Conservation (phyloP, 192 early-diverging fungal species). For the Lunasporangiospora selenospora region DNA sequence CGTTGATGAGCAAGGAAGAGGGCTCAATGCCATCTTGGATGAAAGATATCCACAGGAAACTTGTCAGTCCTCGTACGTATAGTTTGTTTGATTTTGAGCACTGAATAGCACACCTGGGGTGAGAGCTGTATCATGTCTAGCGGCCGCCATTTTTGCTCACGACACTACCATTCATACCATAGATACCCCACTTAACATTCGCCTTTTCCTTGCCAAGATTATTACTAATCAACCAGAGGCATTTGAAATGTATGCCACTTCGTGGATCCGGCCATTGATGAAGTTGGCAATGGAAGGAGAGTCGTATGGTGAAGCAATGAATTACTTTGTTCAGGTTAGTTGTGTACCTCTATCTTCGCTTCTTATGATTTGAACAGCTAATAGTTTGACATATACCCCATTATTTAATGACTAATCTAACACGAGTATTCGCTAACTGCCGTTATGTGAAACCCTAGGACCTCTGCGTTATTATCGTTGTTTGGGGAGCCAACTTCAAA, state of each 20-base stretch:
- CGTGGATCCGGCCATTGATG: conserved; percentile 69
- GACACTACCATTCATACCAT: neutral
- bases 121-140: no score
- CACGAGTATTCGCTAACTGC: no score
- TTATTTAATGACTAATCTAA: no score
- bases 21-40: conserved; percentile 69
- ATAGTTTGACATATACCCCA: neutral
- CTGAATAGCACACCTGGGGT: no score
- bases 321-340: conserved; percentile 73
- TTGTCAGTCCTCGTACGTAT: conserved; percentile 48
- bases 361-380: neutral
- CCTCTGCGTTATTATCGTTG: conserved; percentile 65
- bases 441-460: conserved; percentile 54
- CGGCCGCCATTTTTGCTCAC: no score
- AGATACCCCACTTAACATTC: conserved; percentile 63
- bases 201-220: conserved; percentile 69
- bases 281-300: conserved; percentile 56
- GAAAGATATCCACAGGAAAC: conserved; percentile 59
- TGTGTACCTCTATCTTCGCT: no score
- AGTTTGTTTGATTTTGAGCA: no score
- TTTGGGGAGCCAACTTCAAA: conserved; percentile 60
- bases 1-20: conserved; percentile 28
- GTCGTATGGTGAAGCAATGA: conserved; percentile 64
- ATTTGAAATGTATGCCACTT: conserved; percentile 63
- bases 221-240: conserved; percentile 67